Conservation (phyloP, 257 asterid genomes). For the Dorcoceras hygrometricum region DNA sequence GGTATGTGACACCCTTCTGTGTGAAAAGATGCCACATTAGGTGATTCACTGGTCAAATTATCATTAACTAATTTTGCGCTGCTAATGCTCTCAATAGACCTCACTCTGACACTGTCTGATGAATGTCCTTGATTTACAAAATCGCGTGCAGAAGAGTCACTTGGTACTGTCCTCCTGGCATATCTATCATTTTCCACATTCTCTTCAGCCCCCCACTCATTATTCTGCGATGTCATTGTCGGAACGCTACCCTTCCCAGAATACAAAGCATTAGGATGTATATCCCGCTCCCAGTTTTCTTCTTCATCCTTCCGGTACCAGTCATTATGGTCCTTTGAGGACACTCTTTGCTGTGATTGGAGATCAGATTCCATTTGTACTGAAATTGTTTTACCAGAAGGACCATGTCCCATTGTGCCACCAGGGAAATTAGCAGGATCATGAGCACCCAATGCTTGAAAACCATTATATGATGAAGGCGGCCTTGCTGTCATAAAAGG, state of each 20-base stretch:
- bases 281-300: slow-evolving; percentile 41
- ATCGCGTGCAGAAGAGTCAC: slow-evolving; percentile 31
- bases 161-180: slow-evolving; percentile 34
- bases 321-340: slow-evolving; percentile 47
- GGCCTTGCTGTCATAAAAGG: slow-evolving; percentile 58
- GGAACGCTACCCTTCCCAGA: slow-evolving; percentile 39
- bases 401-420: slow-evolving; percentile 49
- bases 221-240: slow-evolving; percentile 37
- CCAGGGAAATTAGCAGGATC: slow-evolving; percentile 50
- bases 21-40: slow-evolving; percentile 33
- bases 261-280: slow-evolving; percentile 31
- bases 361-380: slow-evolving; percentile 48
- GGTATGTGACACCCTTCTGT: slow-evolving; percentile 35
- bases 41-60: slow-evolving; percentile 38
- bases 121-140: slow-evolving; percentile 41
- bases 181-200: slow-evolving; percentile 48
- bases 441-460: slow-evolving; percentile 48
- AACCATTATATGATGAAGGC: slow-evolving; percentile 59
- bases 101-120: slow-evolving; percentile 32
- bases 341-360: slow-evolving; percentile 42
- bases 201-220: slow-evolving; percentile 81
- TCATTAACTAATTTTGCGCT: slow-evolving; percentile 38
- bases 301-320: slow-evolving; percentile 53
- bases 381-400: slow-evolving; percentile 38
- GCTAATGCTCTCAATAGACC: slow-evolving; percentile 38